Evolutionary conservation across 306 rosid species (phyloP).

Genomic region (Cucurbita pepo): DNA sequence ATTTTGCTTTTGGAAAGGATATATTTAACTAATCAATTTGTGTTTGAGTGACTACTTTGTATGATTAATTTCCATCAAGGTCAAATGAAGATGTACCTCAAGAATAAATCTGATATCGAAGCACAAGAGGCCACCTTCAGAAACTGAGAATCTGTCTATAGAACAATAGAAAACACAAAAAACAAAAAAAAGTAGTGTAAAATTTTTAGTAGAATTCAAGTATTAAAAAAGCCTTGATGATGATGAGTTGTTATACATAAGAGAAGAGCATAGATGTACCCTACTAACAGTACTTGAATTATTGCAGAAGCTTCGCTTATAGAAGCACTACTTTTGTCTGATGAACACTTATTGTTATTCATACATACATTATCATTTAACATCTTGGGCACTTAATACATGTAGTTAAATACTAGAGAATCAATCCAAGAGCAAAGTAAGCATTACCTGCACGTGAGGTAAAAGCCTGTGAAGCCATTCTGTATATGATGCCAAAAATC

Average conservation of each 20-base stretch:
- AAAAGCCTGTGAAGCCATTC: slow-evolving; percentile 57
- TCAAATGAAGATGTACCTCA: slow-evolving; percentile 31
- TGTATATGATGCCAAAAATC: slow-evolving; percentile 48
- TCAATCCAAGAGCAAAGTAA: neutral
- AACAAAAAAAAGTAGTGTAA: neutral
- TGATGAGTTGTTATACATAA: neutral
- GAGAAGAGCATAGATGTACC: neutral
- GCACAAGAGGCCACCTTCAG: slow-evolving; percentile 69
- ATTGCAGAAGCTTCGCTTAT: no score
- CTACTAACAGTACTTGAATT: neutral
- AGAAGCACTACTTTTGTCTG: neutral
- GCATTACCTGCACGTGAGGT: slow-evolving; percentile 50
- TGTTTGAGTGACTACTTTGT: neutral
- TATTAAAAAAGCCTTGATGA: neutral
- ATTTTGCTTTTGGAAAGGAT: neutral
- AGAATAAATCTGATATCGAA: slow-evolving; percentile 54
- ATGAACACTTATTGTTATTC: neutral
- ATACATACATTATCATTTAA: neutral
- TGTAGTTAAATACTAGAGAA: neutral
- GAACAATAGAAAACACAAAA: slow-evolving; percentile 12
- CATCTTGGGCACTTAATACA: neutral
- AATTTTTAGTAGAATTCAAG: neutral
- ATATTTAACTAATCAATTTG: neutral
- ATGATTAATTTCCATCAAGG: no score
- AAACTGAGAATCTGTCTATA: slow-evolving; percentile 36